Evolutionary conservation across 257 asterid species (phyloP).

Genomic region (Primulina eburnea): DNA sequence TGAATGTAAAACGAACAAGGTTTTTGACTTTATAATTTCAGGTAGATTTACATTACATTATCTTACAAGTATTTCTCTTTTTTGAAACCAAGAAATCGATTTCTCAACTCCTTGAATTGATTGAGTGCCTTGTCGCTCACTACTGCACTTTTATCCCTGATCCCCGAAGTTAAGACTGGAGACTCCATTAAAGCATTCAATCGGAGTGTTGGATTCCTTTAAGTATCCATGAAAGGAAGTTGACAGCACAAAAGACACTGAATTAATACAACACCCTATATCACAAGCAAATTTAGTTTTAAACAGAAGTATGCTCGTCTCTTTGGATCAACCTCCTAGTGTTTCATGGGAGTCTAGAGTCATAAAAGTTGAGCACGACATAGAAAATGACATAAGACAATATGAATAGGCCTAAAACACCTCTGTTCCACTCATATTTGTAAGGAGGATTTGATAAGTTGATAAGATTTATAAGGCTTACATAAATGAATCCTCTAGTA

Average conservation of each 20-base stretch:
- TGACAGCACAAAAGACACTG: slow-evolving; percentile 23
- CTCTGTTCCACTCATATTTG: background rate
- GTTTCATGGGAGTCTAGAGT: slow-evolving; percentile 51
- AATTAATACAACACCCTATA: slow-evolving; percentile 22
- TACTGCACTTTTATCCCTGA: slow-evolving; percentile 31
- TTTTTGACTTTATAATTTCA: background rate
- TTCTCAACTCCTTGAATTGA: slow-evolving; percentile 64
- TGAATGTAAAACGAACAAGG: slow-evolving; percentile 12
- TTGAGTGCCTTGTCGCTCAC: slow-evolving; percentile 34
- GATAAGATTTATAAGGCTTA: slow-evolving; percentile 12
- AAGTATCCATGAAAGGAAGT: slow-evolving; percentile 27
- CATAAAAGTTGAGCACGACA: slow-evolving; percentile 49
- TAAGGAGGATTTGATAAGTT: slow-evolving; percentile 4
- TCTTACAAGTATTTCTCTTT: slow-evolving; percentile 77
- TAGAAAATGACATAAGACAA: slow-evolving; percentile 40
- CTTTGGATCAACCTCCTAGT: slow-evolving; percentile 42
- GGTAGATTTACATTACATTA: slow-evolving; percentile 11
- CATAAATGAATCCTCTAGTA: background rate
- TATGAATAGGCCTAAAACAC: slow-evolving; percentile 31
- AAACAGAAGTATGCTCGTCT: slow-evolving; percentile 49
- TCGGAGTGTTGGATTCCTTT: slow-evolving; percentile 42
- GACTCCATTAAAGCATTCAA: slow-evolving; percentile 54
- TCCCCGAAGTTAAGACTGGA: slow-evolving; percentile 46
- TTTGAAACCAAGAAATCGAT: slow-evolving; percentile 76
- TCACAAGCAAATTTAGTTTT: slow-evolving; percentile 18